Base-by-base conservation (phyloP, 495 filamentous ascomycete species). In the Umbilicaria muhlenbergii region DNA sequence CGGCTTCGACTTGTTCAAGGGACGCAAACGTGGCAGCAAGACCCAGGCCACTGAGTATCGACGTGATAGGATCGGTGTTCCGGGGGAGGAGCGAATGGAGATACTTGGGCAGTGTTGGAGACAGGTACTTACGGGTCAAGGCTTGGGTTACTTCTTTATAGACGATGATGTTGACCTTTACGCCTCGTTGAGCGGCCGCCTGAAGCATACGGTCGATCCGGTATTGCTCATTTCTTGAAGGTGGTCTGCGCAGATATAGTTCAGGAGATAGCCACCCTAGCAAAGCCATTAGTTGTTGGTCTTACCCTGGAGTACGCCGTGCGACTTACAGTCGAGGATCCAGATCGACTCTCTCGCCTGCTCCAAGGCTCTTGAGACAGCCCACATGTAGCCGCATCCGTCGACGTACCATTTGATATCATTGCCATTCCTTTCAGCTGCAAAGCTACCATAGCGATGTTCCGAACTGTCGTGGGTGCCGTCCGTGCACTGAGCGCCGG, bases 81-180 rank as follows among this genome's bases (percentile, higher is more conserved):
- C 39, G 34, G 33, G 63, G 63, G 10, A 65, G 54, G 15, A 63
- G 46, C 36, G 61, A 65, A 47, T 67, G 61, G n/a, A 67, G 52
- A 45, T 65, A 64, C 33, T 58, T 50, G 28, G 63, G 62, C 37
- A 66, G 31, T 16, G 51, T 56, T 41, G 63, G 63, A 48, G 60
- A 60, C 15, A 67, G 39, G 32, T 56, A 75, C 83, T 70, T 75
- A 91, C 86, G 70, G 15, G 86, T 89, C 45, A 95, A 63, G 12
- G 86, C 84, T 53, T 86, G 79, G 1, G 81, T 77, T 12, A 86
- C 87, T 63, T 96, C 89, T 64, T 96, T 96, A 66, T 96, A 96
- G 13, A 96, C 86, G 42, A 94, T 89, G 38, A 96, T 72, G 50
- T 91, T 83, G 47, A 96, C 68, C 39, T 77, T 74, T 18, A 96